phyloP scores from a whole-genome alignment of 2,329 filamentous ascomycete genomes.

The Xylaria sp. region DNA sequence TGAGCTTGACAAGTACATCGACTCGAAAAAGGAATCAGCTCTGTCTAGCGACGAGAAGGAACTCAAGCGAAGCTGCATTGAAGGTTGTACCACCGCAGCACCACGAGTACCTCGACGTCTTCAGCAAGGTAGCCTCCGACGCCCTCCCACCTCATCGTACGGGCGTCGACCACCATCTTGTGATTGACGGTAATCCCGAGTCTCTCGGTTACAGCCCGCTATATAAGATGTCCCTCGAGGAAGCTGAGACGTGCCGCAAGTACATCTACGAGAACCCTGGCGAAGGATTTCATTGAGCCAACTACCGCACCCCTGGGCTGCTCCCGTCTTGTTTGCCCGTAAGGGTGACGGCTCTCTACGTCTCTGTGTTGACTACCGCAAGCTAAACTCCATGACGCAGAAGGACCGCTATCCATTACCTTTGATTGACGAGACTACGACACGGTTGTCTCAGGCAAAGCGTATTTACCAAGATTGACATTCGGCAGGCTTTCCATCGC shows the following conservation, averaged over 20 bases:
- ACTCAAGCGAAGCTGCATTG: neutral
- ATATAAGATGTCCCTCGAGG: neutral
- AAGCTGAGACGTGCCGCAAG: neutral
- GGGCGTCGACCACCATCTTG: neutral
- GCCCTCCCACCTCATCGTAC: neutral
- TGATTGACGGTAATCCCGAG: neutral
- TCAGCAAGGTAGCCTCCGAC: neutral
- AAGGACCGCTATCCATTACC: too few species aligned
- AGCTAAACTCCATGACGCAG: too few species aligned
- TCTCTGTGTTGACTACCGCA: too few species aligned
- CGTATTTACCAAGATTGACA: too few species aligned
- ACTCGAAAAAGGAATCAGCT: neutral
- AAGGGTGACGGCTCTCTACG: neutral
- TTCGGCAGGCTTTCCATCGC: too few species aligned
- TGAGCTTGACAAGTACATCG: neutral
- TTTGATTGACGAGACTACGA: too few species aligned
- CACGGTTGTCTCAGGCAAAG: too few species aligned
- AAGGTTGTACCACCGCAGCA: neutral
- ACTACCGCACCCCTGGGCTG: neutral
- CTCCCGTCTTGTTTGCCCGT: neutral
- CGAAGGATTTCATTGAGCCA: neutral
- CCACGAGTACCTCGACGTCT: neutral
- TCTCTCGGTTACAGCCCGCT: neutral
- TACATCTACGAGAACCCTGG: neutral
- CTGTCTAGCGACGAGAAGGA: neutral